A percentile compares a stretch with the other conserved stretches of the same genome.
Evolutionary conservation across 805 yeast species (phyloP).

Genomic region (Metschnikowia shivogae): DNA sequence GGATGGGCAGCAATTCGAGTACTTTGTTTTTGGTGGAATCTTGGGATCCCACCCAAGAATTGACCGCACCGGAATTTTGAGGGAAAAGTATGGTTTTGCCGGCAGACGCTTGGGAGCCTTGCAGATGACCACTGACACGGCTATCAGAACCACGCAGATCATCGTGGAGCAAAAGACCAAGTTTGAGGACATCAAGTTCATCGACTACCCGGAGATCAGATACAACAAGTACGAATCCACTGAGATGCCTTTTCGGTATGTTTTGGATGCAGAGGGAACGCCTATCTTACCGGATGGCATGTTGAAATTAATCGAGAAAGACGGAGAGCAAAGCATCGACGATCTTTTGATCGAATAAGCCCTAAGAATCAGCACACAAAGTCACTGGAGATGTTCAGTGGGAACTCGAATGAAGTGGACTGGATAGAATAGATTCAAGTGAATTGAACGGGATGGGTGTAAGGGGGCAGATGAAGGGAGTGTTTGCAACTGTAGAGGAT

Average conservation of each 20-base stretch:
- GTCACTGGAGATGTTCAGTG: too few relatives aligned
- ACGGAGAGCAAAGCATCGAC: slow-evolving; percentile 77
- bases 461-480: too few relatives aligned
- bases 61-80: slow-evolving; percentile 88
- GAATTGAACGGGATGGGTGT: background rate
- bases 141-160: slow-evolving; percentile 83
- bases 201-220: slow-evolving; percentile 92
- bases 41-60: slow-evolving; percentile 91
- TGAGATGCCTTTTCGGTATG: slow-evolving; percentile 96
- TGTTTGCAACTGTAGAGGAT: too few relatives aligned
- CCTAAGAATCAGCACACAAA: too few relatives aligned
- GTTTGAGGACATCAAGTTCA: slow-evolving; percentile 74
- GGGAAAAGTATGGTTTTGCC: slow-evolving; percentile 73
- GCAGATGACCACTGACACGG: slow-evolving; percentile 98
- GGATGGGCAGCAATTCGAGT: slow-evolving; percentile 67
- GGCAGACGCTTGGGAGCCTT: slow-evolving; percentile 83
- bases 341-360: slow-evolving; percentile 48
- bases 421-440: too few relatives aligned
- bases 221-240: slow-evolving; percentile 87
- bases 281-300: slow-evolving; percentile 93
- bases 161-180: slow-evolving; percentile 56
- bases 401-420: too few relatives aligned
- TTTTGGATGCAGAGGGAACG: slow-evolving; percentile 53
- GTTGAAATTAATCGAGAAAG: slow-evolving; percentile 79
- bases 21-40: slow-evolving; percentile 94